Percentiles rank a stretch among this genome's conserved stretches.
Conservation (phyloP, 2,329 filamentous ascomycete genomes). For the Alternaria infectoria region DNA sequence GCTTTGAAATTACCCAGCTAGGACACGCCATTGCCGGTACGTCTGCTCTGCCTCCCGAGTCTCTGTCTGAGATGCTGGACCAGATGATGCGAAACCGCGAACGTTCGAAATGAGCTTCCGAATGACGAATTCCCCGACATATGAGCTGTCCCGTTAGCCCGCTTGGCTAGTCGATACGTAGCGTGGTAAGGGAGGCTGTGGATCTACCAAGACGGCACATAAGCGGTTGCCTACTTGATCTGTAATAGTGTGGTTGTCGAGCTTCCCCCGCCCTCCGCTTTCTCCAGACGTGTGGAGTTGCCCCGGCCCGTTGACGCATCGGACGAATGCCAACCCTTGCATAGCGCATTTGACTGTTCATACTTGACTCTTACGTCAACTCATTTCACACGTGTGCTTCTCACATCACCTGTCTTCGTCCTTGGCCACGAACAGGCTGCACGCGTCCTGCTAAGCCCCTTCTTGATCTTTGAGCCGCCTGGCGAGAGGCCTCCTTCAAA, state of each 20-base stretch:
- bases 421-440: slow-evolving; percentile 2
- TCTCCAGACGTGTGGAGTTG: neutral
- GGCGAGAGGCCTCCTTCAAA: neutral
- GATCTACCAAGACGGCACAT: neutral
- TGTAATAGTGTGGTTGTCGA: neutral
- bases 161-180: neutral
- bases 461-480: neutral
- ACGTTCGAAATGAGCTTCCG: neutral
- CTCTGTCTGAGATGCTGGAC: neutral
- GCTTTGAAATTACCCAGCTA: neutral
- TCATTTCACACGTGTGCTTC: neutral
- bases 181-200: neutral
- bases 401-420: neutral
- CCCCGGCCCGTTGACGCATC: neutral
- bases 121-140: neutral
- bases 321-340: neutral
- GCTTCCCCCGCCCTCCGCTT: neutral
- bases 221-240: neutral
- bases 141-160: neutral
- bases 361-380: neutral
- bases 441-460: slow-evolving; percentile 12
- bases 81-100: accelerated
- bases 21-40: neutral
- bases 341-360: no score
- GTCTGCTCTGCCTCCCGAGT: neutral